Conservation (phyloP, 140 eudicot genomes). For the Senecio squalidus region DNA sequence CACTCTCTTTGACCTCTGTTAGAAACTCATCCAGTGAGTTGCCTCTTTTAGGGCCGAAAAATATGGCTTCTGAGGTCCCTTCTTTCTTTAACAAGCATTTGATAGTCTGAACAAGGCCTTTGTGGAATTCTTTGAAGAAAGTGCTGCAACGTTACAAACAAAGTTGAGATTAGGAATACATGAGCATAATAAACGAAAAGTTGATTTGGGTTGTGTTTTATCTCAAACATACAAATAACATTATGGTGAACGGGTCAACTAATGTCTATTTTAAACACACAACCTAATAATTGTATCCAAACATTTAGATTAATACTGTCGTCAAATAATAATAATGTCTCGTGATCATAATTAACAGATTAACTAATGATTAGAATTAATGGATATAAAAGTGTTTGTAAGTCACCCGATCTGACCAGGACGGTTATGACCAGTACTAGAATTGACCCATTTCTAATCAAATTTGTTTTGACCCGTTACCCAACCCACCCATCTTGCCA, state of each 20-base stretch:
- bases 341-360: not conserved
- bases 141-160: conserved; percentile 56
- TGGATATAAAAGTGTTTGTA: not conserved
- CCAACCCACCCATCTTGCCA: no score
- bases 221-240: no score
- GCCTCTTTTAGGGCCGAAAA: conserved; percentile 92
- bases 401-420: not conserved
- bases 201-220: not conserved
- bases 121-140: conserved; percentile 86
- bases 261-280: not conserved
- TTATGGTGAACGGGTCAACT: not conserved
- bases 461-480: not conserved
- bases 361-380: not conserved
- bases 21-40: conserved; percentile 76
- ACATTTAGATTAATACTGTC: not conserved
- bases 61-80: conserved; percentile 73
- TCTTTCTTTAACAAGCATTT: conserved; percentile 60
- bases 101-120: conserved; percentile 70
- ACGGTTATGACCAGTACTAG: not conserved
- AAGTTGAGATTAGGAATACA: not conserved
- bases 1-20: conserved; percentile 50
- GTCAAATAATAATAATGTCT: not conserved
- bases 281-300: not conserved
- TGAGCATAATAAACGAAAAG: not conserved
- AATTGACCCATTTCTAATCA: not conserved